These are phyloP conservation scores for Podaxis sp. DNA, from an alignment of 768 basidiomycete genomes.

Conservation along the genomic window DNA sequence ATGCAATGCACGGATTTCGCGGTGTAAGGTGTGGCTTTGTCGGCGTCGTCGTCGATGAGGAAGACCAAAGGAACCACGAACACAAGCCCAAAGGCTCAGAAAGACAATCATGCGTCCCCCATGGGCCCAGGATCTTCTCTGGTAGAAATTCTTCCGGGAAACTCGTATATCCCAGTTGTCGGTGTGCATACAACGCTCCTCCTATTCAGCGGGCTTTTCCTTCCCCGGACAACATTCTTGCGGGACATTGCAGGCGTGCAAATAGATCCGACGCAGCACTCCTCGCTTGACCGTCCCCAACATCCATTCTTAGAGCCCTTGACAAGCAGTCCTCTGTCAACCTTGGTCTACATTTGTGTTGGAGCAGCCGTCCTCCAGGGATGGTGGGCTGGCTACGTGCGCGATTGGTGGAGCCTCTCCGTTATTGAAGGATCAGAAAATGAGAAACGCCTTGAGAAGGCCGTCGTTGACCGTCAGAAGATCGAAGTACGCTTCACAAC, in stretches of 20 bases:
- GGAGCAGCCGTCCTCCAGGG: constrained; percentile 57
- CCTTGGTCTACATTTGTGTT: constrained; percentile 54
- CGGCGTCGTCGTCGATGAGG: not conserved
- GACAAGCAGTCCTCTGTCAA: constrained; percentile 58
- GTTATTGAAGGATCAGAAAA: constrained; percentile 39
- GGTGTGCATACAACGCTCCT: constrained; percentile 69
- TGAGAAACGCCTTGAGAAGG: constrained; percentile 43
- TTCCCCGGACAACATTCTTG: constrained; percentile 62
- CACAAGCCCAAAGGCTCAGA: not conserved
- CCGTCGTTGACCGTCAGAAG: constrained; percentile 35
- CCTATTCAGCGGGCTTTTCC: constrained; percentile 61
- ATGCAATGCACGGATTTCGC: not conserved
- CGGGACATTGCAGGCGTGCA: constrained; percentile 34
- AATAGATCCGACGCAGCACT: constrained; percentile 30
- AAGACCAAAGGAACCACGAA: not conserved
- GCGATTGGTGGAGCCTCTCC: constrained; percentile 54
- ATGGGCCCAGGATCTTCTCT: not conserved
- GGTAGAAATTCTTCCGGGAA: constrained; percentile 7
- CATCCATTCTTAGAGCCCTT: constrained; percentile 67
- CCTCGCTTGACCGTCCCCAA: constrained; percentile 64
- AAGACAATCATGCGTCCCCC: not conserved
- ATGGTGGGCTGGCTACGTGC: constrained; percentile 75
- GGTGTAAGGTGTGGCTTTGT: not conserved
- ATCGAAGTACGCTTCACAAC: constrained; percentile 33
- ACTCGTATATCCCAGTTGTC: constrained; percentile 58